Base-by-base conservation (phyloP, 805 yeast genomes). In the Candida michaelii region DNA sequence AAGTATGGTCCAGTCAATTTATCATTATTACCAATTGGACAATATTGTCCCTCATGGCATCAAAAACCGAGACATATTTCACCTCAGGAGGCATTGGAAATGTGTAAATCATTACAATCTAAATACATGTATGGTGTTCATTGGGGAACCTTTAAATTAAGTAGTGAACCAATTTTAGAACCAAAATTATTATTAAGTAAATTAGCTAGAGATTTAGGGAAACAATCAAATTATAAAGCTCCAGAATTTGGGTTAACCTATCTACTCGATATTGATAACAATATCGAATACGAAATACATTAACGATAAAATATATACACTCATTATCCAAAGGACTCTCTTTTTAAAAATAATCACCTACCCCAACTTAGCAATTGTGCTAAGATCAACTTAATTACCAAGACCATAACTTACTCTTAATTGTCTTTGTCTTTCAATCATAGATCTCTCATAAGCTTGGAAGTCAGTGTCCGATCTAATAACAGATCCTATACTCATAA, bases 401-500 rank as follows among this genome's bases (percentile, higher is more conserved):
- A 32, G 10, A 24, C 38, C 38, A 33, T 40, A 40, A n/a, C 11
- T n/a, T 16, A 32, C n/a, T 39, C 42, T 39, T 15, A 35, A 35
- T 9, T 19, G 33, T 45, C 50, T 56, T 47, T 65, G 69, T 7
- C 58, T 50, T 17, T 46, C 40, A 47, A 63, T 53, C 63, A 65
- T 58, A 17, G 62, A 51, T 44, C 53, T 59, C 46, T 61, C 56
- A 39, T 57, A 59, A 9, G 60, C 62, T 43, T 58, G 64, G 46
- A 52, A 61, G 12, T 53, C 62, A 7, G 71, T 65, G 49, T 87
- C 96, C 36, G 91, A 83, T 71, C 96, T 80, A 49, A 87, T 87
- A 14, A 87, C 89, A 9, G 96, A 87, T 29, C 99, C 98, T 52
- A 91, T 85, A 33, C 95, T 85, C 98, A 91, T 90, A 66, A 91